A percentile compares a stretch with the other conserved stretches of the same genome.
Conservation (phyloP, 192 early-diverging fungal species). For the Entomortierella beljakovae region DNA sequence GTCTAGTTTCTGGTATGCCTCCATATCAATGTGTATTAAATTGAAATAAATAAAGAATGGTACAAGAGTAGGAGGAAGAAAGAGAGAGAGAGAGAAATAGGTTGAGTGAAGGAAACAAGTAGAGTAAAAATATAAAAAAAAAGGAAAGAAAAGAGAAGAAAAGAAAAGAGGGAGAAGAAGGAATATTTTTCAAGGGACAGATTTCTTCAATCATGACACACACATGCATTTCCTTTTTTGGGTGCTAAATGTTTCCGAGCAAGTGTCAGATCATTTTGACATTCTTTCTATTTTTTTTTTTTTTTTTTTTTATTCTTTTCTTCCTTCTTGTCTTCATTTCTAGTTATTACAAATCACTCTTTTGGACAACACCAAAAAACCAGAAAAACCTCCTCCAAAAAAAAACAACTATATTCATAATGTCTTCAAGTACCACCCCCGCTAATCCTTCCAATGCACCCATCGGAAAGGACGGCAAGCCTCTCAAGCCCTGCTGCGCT, state of each 20-base stretch:
- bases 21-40: slow-evolving; percentile 3
- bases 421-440: slow-evolving; percentile 12
- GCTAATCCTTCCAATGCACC: slow-evolving; percentile 5
- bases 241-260: neutral
- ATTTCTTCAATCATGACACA: too few relatives aligned
- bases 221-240: slow-evolving; percentile 1
- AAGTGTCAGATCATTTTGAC: slow-evolving; percentile 1
- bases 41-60: neutral
- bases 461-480: slow-evolving; percentile 64
- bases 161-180: neutral
- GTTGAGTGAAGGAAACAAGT: neutral
- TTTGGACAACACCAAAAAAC: too few relatives aligned
- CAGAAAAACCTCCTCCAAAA: neutral
- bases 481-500: slow-evolving; percentile 94
- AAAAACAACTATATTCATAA: neutral
- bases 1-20: slow-evolving; percentile 76
- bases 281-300: neutral
- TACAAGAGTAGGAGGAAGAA: neutral
- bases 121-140: neutral
- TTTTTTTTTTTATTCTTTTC: neutral
- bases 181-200: neutral
- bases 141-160: neutral
- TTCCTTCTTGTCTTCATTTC: neutral
- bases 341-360: neutral
- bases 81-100: neutral